Conservation (phyloP, 2,329 filamentous ascomycete species). For the Stemphylium lycopersici region DNA sequence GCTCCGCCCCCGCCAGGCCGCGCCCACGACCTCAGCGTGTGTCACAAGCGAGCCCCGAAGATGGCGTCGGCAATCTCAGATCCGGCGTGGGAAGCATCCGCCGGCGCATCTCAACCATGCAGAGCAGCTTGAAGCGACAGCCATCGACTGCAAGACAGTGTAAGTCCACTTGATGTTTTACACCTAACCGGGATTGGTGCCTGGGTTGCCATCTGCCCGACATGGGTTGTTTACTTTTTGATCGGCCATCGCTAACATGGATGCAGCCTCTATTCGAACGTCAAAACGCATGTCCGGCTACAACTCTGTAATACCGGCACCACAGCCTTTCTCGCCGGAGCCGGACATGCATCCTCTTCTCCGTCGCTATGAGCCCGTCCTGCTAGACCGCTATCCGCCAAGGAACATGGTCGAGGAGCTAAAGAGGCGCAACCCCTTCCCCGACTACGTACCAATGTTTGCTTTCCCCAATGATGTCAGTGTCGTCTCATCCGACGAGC, state of each 20-base stretch:
- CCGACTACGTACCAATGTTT: conserved; percentile 99
- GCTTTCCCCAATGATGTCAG: conserved; percentile 98
- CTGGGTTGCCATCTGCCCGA: neutral
- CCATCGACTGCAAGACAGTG: conserved; percentile 76
- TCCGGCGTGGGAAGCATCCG: conserved; percentile 82
- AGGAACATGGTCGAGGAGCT: conserved; percentile 81
- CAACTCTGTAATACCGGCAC: conserved; percentile 94
- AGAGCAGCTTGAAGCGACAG: conserved; percentile 86
- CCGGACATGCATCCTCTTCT: conserved; percentile 96
- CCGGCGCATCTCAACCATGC: conserved; percentile 92
- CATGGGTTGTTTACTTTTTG: conserved; percentile 31
- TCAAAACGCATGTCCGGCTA: conserved; percentile 93
- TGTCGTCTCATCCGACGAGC: conserved; percentile 92
- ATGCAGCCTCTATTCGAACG: conserved; percentile 71
- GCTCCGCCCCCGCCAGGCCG: conserved; percentile 65
- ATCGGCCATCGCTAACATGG: conserved; percentile 32
- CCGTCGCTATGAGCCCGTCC: conserved; percentile 91
- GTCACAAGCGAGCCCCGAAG: conserved; percentile 54
- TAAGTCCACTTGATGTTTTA: conserved; percentile 54
- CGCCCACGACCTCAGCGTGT: conserved; percentile 83
- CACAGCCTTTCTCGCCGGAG: conserved; percentile 86
- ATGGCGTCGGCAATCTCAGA: conserved; percentile 61
- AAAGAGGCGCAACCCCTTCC: conserved; percentile 81
- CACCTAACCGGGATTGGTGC: neutral
- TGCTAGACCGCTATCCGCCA: conserved; percentile 91